These are phyloP conservation scores for Buddleja alternifolia DNA, from an alignment of 257 asterid species.

Conservation along the genomic window DNA sequence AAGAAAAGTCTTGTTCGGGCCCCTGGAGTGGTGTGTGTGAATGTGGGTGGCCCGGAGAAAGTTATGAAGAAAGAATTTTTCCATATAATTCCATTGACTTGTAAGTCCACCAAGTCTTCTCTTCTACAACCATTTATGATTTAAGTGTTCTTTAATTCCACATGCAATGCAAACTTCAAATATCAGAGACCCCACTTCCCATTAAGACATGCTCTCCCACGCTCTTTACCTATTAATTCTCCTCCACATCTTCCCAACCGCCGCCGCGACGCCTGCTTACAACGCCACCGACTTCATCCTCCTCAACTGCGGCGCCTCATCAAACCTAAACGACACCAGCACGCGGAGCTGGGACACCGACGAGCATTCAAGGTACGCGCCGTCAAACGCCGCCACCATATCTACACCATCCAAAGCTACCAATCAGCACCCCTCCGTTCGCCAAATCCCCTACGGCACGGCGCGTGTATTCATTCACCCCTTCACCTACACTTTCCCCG, in stretches of 20 bases:
- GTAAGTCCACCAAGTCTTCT: too few species aligned
- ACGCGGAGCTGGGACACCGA: slow-evolving; percentile 54
- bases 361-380: slow-evolving; percentile 29
- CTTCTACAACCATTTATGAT: too few species aligned
- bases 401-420: slow-evolving; percentile 33
- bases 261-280: slow-evolving; percentile 22
- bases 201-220: slow-evolving; percentile 27
- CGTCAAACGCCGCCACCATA: slow-evolving; percentile 28
- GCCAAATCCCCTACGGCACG: slow-evolving; percentile 38
- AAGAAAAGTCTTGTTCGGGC: too few species aligned
- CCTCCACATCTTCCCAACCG: background rate
- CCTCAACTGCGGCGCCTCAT: slow-evolving; percentile 52
- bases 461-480: slow-evolving; percentile 46
- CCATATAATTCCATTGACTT: too few species aligned
- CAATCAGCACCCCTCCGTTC: slow-evolving; percentile 22
- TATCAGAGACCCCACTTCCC: background rate
- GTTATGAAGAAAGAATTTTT: too few species aligned
- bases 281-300: slow-evolving; percentile 47
- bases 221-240: slow-evolving; percentile 25
- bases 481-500: slow-evolving; percentile 50
- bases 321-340: slow-evolving; percentile 1
- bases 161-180: too few species aligned
- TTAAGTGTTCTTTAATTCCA: too few species aligned
- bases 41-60: too few species aligned
- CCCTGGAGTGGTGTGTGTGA: too few species aligned